Base-by-base conservation (phyloP, 2,329 filamentous ascomycete species). In the Neonectria punicea region DNA sequence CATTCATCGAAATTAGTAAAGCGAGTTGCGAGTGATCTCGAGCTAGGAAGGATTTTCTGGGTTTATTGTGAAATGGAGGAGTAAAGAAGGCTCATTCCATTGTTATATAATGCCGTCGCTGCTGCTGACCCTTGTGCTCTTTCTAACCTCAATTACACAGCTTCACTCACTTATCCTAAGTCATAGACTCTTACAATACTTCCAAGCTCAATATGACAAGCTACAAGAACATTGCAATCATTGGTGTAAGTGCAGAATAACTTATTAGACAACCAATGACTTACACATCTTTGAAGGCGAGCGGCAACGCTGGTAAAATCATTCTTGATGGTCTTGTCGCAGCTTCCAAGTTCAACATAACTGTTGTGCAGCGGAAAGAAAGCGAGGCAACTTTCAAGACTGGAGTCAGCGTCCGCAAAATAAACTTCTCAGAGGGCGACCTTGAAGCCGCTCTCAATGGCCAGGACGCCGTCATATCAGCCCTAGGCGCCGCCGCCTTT, bases 401-500 rank as follows among this genome's bases (percentile, higher is more conserved):
- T 28, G 18, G 22, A 11, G 43, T 66, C 28, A 34, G 44, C 11
- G 63, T 68, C 14, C 64, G 61, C 25, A 68, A 68, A 14, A 58
- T 58, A 1, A 66, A 70, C 16, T 70, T 68, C n/a, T 53, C 59
- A 11, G 14, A 54, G 28, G n/a, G 13, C 7, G 50, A 54, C 9
- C 64, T 70, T 7, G 53, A 57, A 7, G 32, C 25, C 8, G 58
- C 64, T 30, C 61, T 70, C 51, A 61, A 56, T n/a, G 67, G 57
- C 22, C 63, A 68, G 9, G 64, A 70, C 44, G 65, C 18, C 10
- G 53, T 70, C n/a, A 63, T 89, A 30, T 83, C 81, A 14, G 77
- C 82, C 1, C 78, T 87, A 18, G 81, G 79, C 16, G 72, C 84
- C 7, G 46, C 66, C 9, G 62, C 60, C 13, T 54, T 69, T 5